A percentile compares a stretch with the other conserved stretches of the same genome.
Conservation (phyloP, 208 protist species). For the Naegleria lovaniensis region DNA sequence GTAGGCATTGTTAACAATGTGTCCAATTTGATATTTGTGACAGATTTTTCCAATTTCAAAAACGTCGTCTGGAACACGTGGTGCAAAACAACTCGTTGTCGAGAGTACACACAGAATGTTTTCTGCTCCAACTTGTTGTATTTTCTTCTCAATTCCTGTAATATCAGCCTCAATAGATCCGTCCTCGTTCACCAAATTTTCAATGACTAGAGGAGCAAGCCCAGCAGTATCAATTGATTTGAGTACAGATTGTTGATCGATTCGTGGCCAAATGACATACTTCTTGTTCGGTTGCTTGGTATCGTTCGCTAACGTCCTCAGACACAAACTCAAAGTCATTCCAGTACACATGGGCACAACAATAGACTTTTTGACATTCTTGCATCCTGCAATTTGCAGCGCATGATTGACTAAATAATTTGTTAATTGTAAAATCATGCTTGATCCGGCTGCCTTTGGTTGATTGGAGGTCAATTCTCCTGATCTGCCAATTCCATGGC, state of each 20-base stretch:
- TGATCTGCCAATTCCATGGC: conserved; percentile 88
- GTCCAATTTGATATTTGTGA: conserved; percentile 61
- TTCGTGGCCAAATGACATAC: conserved; percentile 87
- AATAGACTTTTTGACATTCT: conserved; percentile 50
- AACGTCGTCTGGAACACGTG: conserved; percentile 85
- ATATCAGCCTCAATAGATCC: conserved; percentile 61
- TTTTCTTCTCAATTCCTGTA: conserved; percentile 54
- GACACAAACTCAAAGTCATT: conserved; percentile 78
- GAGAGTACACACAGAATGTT: conserved; percentile 86
- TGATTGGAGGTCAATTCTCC: conserved; percentile 86
- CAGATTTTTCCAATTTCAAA: conserved; percentile 80
- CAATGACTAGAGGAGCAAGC: conserved; percentile 54
- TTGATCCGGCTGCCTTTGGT: conserved; percentile 94
- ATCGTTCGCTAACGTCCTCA: conserved; percentile 41
- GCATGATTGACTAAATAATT: conserved; percentile 77
- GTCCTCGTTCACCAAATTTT: conserved; percentile 39
- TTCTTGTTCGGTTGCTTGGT: not conserved
- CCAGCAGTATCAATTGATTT: conserved; percentile 88
- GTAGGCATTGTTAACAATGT: conserved; percentile 98
- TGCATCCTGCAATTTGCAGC: conserved; percentile 53
- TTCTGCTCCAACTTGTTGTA: conserved; percentile 57
- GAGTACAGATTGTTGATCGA: conserved; percentile 95
- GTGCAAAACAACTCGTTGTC: conserved; percentile 96
- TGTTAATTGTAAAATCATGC: conserved; percentile 75
- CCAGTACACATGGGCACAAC: conserved; percentile 90